Base-by-base conservation (phyloP, 495 filamentous ascomycete species). In the Aspergillus asperescens region DNA sequence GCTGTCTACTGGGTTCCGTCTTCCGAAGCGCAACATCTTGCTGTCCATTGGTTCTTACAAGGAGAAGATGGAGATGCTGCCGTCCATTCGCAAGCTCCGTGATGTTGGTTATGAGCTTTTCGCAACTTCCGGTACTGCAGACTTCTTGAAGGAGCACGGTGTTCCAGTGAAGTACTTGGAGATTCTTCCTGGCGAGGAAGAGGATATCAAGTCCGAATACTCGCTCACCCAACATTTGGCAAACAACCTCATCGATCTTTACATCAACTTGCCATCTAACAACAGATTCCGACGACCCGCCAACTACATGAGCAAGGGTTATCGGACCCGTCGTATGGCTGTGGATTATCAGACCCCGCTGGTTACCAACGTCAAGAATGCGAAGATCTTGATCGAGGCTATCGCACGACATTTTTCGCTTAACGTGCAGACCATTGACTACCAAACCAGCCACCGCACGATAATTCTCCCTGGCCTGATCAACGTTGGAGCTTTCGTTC, bases 281-380 rank as follows among this genome's bases (percentile, higher is more conserved):
- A 98, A 98, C 70, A 85, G 89, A 57, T 97, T 91, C 77, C 80
- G 93, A 52, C 84, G 93, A 50, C 93, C 93, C 20, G 93, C 93
- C 49, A 97, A 88, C 74, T 97, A 98, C 74, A 92, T 98, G 86
- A 95, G 90, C 67, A 91, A 88, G 70, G 93, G 93, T 47, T 98
- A 98, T 68, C 83, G 84, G 56, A 96, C 93, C 27, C 81, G 93
- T 64, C 85, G 93, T 59, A 95, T 98, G 93, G 93, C 93, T 23
- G 93, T 98, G 18, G 93, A 98, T 69, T 98, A 96, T 71, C 92
- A 96, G 69, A 95, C 92, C 34, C 93, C 93, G 32, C 71, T 98
- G 58, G 90, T 98, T 24, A 98, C 93, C 41, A 98, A 98, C 62
- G 93, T 98, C 62, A 98, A 98, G 79, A 98, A 96, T 61, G 93